phyloP scores from a whole-genome alignment of 1,284 basidiomycete species.

The Ceratobasidium sp. region DNA sequence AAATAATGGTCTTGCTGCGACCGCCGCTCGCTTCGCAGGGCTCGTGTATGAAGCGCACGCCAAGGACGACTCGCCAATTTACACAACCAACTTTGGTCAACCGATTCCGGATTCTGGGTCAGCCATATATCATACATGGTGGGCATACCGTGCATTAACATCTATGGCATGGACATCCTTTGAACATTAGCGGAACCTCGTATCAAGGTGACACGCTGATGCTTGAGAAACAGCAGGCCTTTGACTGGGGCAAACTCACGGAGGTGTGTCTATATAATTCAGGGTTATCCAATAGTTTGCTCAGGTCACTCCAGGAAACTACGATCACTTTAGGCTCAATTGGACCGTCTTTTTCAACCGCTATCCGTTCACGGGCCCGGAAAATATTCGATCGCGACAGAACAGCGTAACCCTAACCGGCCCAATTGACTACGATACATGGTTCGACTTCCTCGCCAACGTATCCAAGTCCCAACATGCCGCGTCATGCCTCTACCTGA shows the following conservation, averaged over 20 bases:
- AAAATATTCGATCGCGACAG: conserved; percentile 55
- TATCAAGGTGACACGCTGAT: conserved; percentile 53
- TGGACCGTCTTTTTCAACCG: conserved; percentile 91
- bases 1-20: conserved; percentile 54
- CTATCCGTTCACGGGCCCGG: conserved; percentile 61
- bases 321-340: conserved; percentile 63
- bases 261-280: conserved; percentile 77
- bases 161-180: conserved; percentile 48
- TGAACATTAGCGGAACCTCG: conserved; percentile 55
- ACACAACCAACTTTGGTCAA: conserved; percentile 55
- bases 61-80: conserved; percentile 52
- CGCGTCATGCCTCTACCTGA: conserved; percentile 89
- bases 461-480: conserved; percentile 65
- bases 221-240: conserved; percentile 55
- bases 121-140: not conserved
- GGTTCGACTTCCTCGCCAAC: conserved; percentile 53
- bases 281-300: not conserved
- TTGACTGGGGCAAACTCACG: conserved; percentile 53
- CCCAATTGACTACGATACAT: conserved; percentile 54
- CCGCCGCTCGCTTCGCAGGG: conserved; percentile 53
- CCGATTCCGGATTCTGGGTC: conserved; percentile 51
- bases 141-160: not conserved
- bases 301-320: conserved; percentile 50
- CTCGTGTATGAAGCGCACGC: conserved; percentile 51
- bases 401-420: conserved; percentile 52